A percentile compares a stretch with the other conserved stretches of the same genome.
phyloP scores from a whole-genome alignment of 2,329 filamentous ascomycete species.

The Cytospora mali region DNA sequence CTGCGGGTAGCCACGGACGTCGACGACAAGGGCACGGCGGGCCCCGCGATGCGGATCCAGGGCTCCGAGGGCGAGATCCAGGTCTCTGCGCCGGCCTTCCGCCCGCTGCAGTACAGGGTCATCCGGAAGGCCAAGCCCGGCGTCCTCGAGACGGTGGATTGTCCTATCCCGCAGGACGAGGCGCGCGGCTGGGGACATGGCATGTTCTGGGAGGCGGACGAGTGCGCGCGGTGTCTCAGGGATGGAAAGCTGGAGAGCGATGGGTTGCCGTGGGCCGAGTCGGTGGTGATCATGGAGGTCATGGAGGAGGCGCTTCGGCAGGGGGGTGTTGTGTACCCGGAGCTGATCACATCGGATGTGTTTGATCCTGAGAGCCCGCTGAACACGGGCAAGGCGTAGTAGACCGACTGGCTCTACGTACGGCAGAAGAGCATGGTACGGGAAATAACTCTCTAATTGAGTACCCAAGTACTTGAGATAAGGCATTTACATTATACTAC shows the following conservation, averaged over 20 bases:
- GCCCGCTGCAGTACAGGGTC: conserved; percentile 66
- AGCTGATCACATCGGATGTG: conserved; percentile 58
- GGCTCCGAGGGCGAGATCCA: conserved; percentile 82
- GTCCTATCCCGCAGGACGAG: conserved; percentile 54
- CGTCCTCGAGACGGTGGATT: conserved; percentile 54
- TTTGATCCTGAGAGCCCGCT: conserved; percentile 64
- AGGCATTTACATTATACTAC: no score
- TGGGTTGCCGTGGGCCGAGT: conserved; percentile 72
- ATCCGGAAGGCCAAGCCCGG: conserved; percentile 56
- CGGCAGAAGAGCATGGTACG: no score
- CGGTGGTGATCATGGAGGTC: conserved; percentile 79
- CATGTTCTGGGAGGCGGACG: conserved; percentile 68
- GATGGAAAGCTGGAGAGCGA: conserved; percentile 78
- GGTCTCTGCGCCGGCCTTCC: conserved; percentile 71
- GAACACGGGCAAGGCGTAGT: conserved; percentile 52
- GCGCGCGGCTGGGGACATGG: conserved; percentile 67
- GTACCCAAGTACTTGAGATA: no score
- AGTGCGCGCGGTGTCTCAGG: conserved; percentile 52
- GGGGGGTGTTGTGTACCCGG: conserved; percentile 57
- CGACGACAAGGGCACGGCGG: conserved; percentile 59
- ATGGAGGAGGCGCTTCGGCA: conserved; percentile 60
- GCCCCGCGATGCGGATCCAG: conserved; percentile 76
- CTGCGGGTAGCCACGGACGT: conserved; percentile 65
- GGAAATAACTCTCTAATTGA: no score
- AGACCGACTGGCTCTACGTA: not conserved